Evolutionary conservation across 1,284 basidiomycete species (phyloP), one percentile per base, ranked within the genome.

Genomic region (Ceratobasidium sp.): DNA sequence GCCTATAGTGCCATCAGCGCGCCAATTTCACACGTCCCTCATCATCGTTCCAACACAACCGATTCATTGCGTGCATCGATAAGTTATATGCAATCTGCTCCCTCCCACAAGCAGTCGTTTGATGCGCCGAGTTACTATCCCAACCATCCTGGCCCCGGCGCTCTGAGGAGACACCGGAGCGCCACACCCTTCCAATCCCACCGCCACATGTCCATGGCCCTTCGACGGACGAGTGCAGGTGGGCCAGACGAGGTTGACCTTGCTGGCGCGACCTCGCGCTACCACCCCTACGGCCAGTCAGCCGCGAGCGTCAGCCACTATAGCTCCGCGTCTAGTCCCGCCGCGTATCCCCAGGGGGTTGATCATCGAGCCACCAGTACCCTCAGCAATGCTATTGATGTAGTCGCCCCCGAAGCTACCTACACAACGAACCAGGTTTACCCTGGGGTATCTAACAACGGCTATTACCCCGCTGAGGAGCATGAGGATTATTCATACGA

Each of bases 1-100:
- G 60, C 60, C 7, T 65, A 42, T n/a, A 65, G 60, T 27, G 60
- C 60, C 2, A 65, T 65, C 20, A 65, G 60, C 17, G 60, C 60
- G 2, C 60, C 60, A 1, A 52, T 65, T 27, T 65, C 60, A 2
- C 60, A 65, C 22, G 35, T 49, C 5, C 60, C 60, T 3, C 53
- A 52, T 38, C 60, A 65, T 31, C 60, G 60, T n/a, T 3, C 29
- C 49, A 38, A 32, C 13, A 20, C 45, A 6, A 17, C 47, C 22
- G 60, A 65, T 43, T 42, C 60, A 7, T 22, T 65, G n/a, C 47
- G 60, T 4, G 13, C 32, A 4, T 38, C 60, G 4, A n/a, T 49
- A n/a, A 29, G 49, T 2, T 65, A 52, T 29, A 65, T 65, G 60
- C 60, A 65, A 38, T 65, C 60, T 10, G 60, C 60, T 5, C 60